Percentiles rank a stretch among this genome's conserved stretches.
Conservation (phyloP, 352 stramenopile genomes). For the Globisporangium spinosum region DNA sequence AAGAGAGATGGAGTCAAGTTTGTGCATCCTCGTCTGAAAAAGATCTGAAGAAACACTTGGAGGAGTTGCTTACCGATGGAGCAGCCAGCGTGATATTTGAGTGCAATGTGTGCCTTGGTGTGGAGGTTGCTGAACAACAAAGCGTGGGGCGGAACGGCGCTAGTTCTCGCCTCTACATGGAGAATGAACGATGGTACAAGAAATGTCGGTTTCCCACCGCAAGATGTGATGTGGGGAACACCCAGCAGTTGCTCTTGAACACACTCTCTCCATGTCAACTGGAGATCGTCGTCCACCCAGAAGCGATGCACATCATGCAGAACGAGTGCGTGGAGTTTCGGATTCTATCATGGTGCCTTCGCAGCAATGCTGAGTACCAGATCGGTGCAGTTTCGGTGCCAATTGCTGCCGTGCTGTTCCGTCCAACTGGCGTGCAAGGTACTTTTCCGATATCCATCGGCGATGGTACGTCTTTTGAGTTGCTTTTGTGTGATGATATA, state of each 20-base stretch:
- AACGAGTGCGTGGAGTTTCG: constrained; percentile 16
- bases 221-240: constrained; percentile 3
- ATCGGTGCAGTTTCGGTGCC: constrained; percentile 28
- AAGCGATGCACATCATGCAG: constrained; percentile 19
- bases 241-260: constrained; percentile 8
- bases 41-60: constrained; percentile 12
- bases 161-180: background rate
- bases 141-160: background rate
- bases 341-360: constrained; percentile 14
- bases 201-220: background rate
- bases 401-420: constrained; percentile 35
- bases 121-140: constrained; percentile 6
- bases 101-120: constrained; percentile 7
- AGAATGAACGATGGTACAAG: constrained; percentile 13
- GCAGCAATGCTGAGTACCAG: constrained; percentile 13
- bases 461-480: constrained; percentile 23
- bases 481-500: background rate
- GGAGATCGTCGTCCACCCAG: constrained; percentile 16
- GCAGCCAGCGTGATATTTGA: constrained; percentile 6
- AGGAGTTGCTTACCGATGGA: constrained; percentile 4
- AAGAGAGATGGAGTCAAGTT: constrained; percentile 15
- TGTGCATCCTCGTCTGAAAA: background rate
- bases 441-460: constrained; percentile 32
- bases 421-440: constrained; percentile 35
- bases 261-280: background rate